phyloP scores from a whole-genome alignment of 306 rosid genomes.

The Lathyrus oleraceus region DNA sequence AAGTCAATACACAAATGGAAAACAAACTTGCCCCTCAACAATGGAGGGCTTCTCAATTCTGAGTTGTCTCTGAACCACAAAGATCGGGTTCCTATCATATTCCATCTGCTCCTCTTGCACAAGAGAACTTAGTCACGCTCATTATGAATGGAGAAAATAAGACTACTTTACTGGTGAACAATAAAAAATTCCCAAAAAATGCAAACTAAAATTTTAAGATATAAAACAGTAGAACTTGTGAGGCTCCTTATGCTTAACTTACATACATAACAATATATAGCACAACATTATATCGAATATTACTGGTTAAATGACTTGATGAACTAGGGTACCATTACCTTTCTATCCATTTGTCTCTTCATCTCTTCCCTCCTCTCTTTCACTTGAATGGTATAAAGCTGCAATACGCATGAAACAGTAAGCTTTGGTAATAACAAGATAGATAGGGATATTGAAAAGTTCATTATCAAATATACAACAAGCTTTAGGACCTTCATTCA shows the following conservation, averaged over 20 bases:
- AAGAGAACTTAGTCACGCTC: too few relatives aligned
- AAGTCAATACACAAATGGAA: too few relatives aligned
- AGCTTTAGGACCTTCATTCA: not conserved
- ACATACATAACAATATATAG: constrained; percentile 15
- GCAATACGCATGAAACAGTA: constrained; percentile 36
- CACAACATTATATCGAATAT: constrained; percentile 2
- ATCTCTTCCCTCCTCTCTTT: constrained; percentile 53
- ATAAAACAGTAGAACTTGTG: not conserved
- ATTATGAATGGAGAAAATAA: not conserved
- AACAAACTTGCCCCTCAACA: too few relatives aligned
- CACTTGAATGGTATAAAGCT: constrained; percentile 35
- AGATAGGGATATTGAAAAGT: constrained; percentile 9
- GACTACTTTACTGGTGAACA: constrained; percentile 4
- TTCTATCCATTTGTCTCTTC: constrained; percentile 51
- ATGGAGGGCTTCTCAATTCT: too few relatives aligned
- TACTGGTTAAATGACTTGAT: constrained; percentile 9
- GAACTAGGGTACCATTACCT: constrained; percentile 52
- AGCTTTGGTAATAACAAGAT: constrained; percentile 8
- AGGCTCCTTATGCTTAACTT: not conserved
- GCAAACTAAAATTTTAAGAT: constrained; percentile 13
- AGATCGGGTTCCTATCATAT: not conserved
- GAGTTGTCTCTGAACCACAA: too few relatives aligned
- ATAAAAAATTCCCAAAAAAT: not conserved
- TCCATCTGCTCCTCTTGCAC: not conserved
- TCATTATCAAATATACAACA: not conserved